phyloP scores from a whole-genome alignment of 2,329 filamentous ascomycete species.

The Colletotrichum sp. region DNA sequence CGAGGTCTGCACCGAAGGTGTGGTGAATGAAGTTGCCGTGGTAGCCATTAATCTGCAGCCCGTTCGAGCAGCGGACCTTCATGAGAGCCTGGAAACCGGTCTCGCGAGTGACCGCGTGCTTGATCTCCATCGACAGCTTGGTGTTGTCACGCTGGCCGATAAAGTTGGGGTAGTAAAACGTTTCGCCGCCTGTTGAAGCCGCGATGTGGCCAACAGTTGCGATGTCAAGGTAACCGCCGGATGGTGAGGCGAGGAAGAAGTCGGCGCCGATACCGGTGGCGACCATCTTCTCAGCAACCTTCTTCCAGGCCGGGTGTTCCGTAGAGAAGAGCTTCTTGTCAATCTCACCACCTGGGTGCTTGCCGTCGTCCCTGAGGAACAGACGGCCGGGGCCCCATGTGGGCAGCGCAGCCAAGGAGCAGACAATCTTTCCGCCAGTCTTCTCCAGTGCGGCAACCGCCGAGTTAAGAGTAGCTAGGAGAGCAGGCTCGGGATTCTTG shows the following conservation, averaged over 20 bases:
- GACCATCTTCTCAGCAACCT: slow-evolving; percentile 86
- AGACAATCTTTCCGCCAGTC: slow-evolving; percentile 92
- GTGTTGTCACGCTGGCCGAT: slow-evolving; percentile 83
- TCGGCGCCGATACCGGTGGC: slow-evolving; percentile 86
- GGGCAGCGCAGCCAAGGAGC: slow-evolving; percentile 84
- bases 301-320: slow-evolving; percentile 87
- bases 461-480: slow-evolving; percentile 84
- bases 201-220: slow-evolving; percentile 90
- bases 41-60: slow-evolving; percentile 90
- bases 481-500: slow-evolving; percentile 89
- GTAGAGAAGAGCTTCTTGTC: slow-evolving; percentile 93
- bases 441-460: slow-evolving; percentile 82
- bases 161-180: slow-evolving; percentile 97
- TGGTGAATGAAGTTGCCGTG: slow-evolving; percentile 97
- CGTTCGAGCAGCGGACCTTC: slow-evolving; percentile 98
- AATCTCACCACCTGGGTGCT: slow-evolving; percentile 82
- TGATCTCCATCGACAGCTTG: slow-evolving; percentile 84
- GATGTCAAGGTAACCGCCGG: slow-evolving; percentile 90
- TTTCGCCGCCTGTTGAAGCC: slow-evolving; percentile 90
- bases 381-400: slow-evolving; percentile 90
- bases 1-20: slow-evolving; percentile 91
- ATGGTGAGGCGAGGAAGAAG: slow-evolving; percentile 92
- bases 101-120: slow-evolving; percentile 84
- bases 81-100: slow-evolving; percentile 95
- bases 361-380: slow-evolving; percentile 86